Evolutionary conservation across 1,284 basidiomycete species (phyloP).

Genomic region (Boletus calvinii): DNA sequence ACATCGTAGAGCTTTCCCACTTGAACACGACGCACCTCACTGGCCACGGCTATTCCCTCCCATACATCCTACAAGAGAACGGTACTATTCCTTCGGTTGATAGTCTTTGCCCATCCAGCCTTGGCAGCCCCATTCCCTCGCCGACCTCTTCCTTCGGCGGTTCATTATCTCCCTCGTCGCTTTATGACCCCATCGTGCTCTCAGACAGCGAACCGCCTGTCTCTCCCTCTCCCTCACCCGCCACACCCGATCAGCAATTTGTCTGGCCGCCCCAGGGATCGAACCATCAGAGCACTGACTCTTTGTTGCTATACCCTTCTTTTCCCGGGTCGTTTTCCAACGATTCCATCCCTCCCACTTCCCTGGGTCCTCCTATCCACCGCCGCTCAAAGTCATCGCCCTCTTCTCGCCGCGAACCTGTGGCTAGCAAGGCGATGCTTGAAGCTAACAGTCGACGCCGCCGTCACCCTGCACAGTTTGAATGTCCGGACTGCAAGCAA

Average conservation of each 20-base stretch:
- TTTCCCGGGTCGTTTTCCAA: not conserved
- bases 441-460: conserved; percentile 34
- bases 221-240: conserved; percentile 23
- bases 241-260: conserved; percentile 13
- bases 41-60: conserved; percentile 1
- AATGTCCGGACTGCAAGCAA: conserved; percentile 23
- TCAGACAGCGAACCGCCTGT: conserved; percentile 24
- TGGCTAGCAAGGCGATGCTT: conserved; percentile 36
- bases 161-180: conserved; percentile 28
- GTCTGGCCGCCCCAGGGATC: not conserved
- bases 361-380: not conserved
- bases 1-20: conserved; percentile 24
- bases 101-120: conserved; percentile 17
- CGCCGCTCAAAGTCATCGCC: conserved; percentile 23
- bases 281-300: conserved; percentile 13
- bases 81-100: not conserved
- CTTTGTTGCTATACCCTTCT: conserved; percentile 2
- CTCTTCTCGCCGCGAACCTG: conserved; percentile 18
- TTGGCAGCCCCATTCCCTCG: conserved; percentile 23
- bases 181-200: conserved; percentile 9
- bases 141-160: conserved; percentile 26
- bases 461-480: conserved; percentile 26
- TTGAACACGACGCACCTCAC: conserved; percentile 15
- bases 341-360: not conserved
- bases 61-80: conserved; percentile 19